A percentile compares a stretch with the other conserved stretches of the same genome.
phyloP scores from a whole-genome alignment of 1,284 basidiomycete species.

The Phellopilus nigrolimitatus region DNA sequence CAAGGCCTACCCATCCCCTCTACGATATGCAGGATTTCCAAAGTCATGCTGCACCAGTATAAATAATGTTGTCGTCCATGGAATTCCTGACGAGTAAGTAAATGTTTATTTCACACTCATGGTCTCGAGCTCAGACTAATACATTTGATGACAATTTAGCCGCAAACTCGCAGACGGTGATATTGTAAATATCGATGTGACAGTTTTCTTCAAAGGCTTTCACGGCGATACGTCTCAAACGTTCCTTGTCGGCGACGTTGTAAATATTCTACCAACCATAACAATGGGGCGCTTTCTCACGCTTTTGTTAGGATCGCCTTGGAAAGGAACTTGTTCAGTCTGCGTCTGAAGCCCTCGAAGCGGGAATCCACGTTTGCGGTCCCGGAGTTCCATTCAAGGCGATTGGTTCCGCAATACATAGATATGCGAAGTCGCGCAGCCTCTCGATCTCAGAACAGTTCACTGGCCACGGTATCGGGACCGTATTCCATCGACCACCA shows the following conservation, averaged over 20 bases:
- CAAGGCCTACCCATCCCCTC: conserved; percentile 85
- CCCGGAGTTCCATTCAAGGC: conserved; percentile 68
- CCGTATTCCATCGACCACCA: conserved; percentile 76
- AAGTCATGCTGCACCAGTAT: conserved; percentile 85
- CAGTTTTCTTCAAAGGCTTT: conserved; percentile 72
- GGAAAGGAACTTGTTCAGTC: conserved; percentile 60
- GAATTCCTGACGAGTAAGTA: conserved; percentile 79
- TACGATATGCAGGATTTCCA: conserved; percentile 79
- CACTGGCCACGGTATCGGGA: conserved; percentile 85
- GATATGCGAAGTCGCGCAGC: conserved; percentile 39
- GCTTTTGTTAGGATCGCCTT: conserved; percentile 48
- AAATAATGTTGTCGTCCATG: conserved; percentile 84
- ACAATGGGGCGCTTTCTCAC: background rate
- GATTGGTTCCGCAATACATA: conserved; percentile 77
- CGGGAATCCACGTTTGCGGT: conserved; percentile 72
- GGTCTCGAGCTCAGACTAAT: conserved; percentile 6
- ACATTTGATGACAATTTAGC: conserved; percentile 34
- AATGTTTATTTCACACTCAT: too few species aligned
- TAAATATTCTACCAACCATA: conserved; percentile 30
- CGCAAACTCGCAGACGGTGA: conserved; percentile 77
- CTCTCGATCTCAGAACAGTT: conserved; percentile 73
- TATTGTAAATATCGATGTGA: conserved; percentile 83
- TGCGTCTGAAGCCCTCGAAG: conserved; percentile 63
- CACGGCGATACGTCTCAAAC: conserved; percentile 86
- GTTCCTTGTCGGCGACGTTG: conserved; percentile 74